Conservation (phyloP, 768 basidiomycete genomes). For the Psilocybe cyanescens region DNA sequence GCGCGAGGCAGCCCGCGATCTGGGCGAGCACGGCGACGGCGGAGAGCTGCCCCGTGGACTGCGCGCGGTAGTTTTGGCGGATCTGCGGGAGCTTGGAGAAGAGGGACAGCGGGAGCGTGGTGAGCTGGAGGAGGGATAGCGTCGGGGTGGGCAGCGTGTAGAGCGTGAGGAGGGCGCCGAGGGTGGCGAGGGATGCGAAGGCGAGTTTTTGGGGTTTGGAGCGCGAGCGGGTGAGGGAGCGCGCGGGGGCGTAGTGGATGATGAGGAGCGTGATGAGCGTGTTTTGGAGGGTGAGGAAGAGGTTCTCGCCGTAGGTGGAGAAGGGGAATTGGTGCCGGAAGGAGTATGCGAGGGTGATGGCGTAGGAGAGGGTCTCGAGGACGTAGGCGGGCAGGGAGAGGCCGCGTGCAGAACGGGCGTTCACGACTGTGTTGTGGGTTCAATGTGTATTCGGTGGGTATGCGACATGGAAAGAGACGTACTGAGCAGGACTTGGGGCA, state of each 20-base stretch:
- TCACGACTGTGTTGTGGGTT: conserved; percentile 54
- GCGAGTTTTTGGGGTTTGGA: conserved; percentile 36
- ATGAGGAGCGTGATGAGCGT: conserved; percentile 88
- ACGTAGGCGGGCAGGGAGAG: conserved; percentile 86
- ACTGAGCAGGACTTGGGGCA: conserved; percentile 92
- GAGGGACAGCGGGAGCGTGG: conserved; percentile 89
- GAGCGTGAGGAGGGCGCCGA: conserved; percentile 39
- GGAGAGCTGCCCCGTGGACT: conserved; percentile 92
- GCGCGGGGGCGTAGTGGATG: conserved; percentile 57
- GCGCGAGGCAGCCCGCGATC: conserved; percentile 85
- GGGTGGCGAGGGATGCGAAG: conserved; percentile 31
- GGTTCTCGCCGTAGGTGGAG: conserved; percentile 97
- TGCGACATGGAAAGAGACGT: conserved; percentile 29
- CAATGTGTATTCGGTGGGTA: conserved; percentile 1
- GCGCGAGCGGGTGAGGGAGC: conserved; percentile 22
- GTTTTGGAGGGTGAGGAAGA: conserved; percentile 92
- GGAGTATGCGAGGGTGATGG: conserved; percentile 88
- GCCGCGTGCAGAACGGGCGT: conserved; percentile 79
- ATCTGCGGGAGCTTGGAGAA: conserved; percentile 97
- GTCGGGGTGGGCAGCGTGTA: conserved; percentile 47
- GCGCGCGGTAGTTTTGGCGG: conserved; percentile 70
- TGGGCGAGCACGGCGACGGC: conserved; percentile 91
- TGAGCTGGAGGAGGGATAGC: conserved; percentile 76
- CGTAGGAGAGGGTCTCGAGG: conserved; percentile 90
- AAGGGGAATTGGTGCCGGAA: conserved; percentile 88